phyloP scores from a whole-genome alignment of 2,329 filamentous ascomycete species.

The Clonostachys sp. region DNA sequence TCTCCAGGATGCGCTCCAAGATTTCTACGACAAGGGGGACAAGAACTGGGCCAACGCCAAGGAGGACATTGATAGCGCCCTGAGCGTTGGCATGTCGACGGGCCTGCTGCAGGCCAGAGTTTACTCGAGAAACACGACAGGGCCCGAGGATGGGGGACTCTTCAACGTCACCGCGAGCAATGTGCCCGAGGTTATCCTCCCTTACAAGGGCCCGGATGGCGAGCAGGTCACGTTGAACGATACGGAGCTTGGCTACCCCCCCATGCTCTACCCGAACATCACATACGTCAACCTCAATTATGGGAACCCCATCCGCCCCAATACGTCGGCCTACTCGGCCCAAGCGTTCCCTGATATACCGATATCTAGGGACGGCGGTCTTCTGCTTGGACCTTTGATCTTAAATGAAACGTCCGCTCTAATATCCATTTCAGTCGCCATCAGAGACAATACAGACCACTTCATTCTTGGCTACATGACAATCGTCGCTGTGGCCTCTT shows the following conservation, averaged over 20 bases:
- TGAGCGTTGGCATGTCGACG: slow-evolving; percentile 53
- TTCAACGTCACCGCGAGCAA: slow-evolving; percentile 57
- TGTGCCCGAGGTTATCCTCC: slow-evolving; percentile 51
- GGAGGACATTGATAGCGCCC: slow-evolving; percentile 66
- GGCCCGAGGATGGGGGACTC: slow-evolving; percentile 42
- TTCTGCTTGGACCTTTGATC: slow-evolving; percentile 73
- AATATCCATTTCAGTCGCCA: slow-evolving; percentile 75
- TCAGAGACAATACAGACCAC: slow-evolving; percentile 56
- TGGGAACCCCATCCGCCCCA: slow-evolving; percentile 31
- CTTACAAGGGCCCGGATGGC: slow-evolving; percentile 54
- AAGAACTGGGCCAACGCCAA: slow-evolving; percentile 57
- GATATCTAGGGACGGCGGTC: slow-evolving; percentile 45
- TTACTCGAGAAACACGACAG: slow-evolving; percentile 64
- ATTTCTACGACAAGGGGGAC: slow-evolving; percentile 41
- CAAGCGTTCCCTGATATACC: slow-evolving; percentile 43
- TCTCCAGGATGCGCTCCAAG: slow-evolving; percentile 46
- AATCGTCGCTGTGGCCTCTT: slow-evolving; percentile 63
- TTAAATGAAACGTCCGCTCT: slow-evolving; percentile 72
- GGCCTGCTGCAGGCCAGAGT: slow-evolving; percentile 68
- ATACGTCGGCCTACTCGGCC: slow-evolving; percentile 36
- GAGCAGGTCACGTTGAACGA: slow-evolving; percentile 57
- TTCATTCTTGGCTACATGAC: slow-evolving; percentile 82
- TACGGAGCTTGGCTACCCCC: slow-evolving; percentile 61
- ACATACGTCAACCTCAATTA: slow-evolving; percentile 50
- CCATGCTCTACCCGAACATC: slow-evolving; percentile 72